Evolutionary conservation across 495 filamentous ascomycete species (phyloP).

Genomic region (Bacidia gigantensis): DNA sequence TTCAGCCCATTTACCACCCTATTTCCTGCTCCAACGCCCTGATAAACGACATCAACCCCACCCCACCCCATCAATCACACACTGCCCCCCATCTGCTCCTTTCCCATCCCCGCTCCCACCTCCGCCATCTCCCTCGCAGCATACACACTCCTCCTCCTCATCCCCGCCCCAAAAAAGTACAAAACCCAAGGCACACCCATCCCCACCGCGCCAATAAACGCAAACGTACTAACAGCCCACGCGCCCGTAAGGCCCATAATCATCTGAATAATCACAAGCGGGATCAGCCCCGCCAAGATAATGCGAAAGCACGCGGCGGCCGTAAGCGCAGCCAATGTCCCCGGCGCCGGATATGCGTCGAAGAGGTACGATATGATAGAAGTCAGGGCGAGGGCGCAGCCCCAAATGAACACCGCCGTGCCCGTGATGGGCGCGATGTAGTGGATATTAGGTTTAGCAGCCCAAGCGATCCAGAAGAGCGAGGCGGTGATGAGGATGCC

Average conservation of each 20-base stretch:
- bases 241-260: constrained; percentile 25
- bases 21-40: not conserved
- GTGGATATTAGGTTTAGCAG: constrained; percentile 19
- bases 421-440: constrained; percentile 21
- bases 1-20: not conserved
- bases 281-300: constrained; percentile 14
- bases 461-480: constrained; percentile 24
- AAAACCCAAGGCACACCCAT: constrained; percentile 30
- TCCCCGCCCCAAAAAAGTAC: constrained; percentile 32
- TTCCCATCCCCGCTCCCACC: constrained; percentile 3
- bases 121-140: constrained; percentile 15
- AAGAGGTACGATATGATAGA: constrained; percentile 29
- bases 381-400: constrained; percentile 41
- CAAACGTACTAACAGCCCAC: constrained; percentile 32
- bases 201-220: constrained; percentile 28
- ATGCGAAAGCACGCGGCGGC: constrained; percentile 14
- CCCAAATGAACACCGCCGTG: constrained; percentile 49
- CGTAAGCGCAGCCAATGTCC: constrained; percentile 21
- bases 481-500: constrained; percentile 32
- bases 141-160: constrained; percentile 34
- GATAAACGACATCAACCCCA: not conserved
- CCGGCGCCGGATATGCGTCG: constrained; percentile 24
- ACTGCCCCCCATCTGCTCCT: constrained; percentile 16
- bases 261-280: constrained; percentile 23
- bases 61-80: constrained; percentile 1